Evolutionary conservation across 2,329 filamentous ascomycete genomes (phyloP), one percentile per base, ranked within the genome.

Genomic region (Penicillium decumbens): DNA sequence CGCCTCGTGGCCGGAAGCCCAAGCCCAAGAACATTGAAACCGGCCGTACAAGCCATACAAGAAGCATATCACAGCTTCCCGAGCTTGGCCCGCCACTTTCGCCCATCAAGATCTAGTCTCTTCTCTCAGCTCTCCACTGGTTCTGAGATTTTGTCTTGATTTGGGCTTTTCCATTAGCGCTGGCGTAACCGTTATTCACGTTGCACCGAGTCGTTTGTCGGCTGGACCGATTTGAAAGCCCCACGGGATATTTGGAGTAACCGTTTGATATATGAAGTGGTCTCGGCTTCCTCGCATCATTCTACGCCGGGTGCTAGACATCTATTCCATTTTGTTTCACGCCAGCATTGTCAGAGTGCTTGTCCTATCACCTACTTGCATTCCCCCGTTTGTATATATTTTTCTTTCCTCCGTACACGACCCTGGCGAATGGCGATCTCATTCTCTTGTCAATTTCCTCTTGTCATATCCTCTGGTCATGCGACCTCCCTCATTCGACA

Each of bases 1-100:
- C 67, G 9, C 58, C 64, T 13, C 64, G 64, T 35, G 51, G 54
- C 28, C 58, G 61, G 44, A 69, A 67, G 51, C 57, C 63, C 24
- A 64, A 57, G 27, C 67, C 67, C 2, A 64, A 61, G 41, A 66
- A 68, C 23, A 69, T 71, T 18, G 64, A 71, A 9, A 13, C n/a
- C 15, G 33, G 33, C 15, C 33, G 12, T 30, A 62, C 63, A 6
- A 30, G 54, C 9, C 70, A 73, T 53, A 56, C 59, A 23, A 62
- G 68, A 24, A 70, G 66, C 45, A 57, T 70, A 15, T 74, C 73
- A 9, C 73, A 74, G 49, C 66, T 77, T 38, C 75, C 75, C 5
- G 75, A 77, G 58, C 62, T 77, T 37, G 73, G 72, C 0, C 74
- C 73, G 20, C 73, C 73, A 4, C 62, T 77, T 41, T 76, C 73